A percentile compares a stretch with the other conserved stretches of the same genome.
phyloP scores from a whole-genome alignment of 164 flowering plant genomes.

The Stephania yunnanensis region DNA sequence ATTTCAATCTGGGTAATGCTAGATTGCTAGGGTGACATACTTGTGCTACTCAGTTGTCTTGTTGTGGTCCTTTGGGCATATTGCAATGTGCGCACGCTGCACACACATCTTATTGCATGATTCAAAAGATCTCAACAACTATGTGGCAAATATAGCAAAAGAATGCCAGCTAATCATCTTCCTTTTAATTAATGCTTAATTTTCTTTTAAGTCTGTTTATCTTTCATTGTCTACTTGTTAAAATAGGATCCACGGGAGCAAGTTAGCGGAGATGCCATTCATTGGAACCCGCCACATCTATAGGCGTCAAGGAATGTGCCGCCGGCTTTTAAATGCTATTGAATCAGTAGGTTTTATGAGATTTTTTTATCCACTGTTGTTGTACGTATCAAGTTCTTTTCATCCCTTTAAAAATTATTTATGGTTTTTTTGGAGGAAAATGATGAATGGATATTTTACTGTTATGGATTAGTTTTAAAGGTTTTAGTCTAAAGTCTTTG shows the following conservation, averaged over 20 bases:
- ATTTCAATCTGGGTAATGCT: too few species aligned
- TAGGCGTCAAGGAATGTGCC: conserved; percentile 98
- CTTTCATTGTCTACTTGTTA: conserved; percentile 3
- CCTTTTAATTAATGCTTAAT: too few species aligned
- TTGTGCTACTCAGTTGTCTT: too few species aligned
- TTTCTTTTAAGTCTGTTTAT: not conserved
- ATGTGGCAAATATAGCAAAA: too few species aligned
- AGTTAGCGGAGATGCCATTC: conserved; percentile 96
- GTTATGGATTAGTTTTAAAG: not conserved
- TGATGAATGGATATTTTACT: not conserved
- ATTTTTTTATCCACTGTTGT: not conserved
- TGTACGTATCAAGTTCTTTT: not conserved
- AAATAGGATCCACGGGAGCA: conserved; percentile 78
- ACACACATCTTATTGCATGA: not conserved
- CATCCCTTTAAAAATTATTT: too few species aligned
- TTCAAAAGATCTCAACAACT: not conserved
- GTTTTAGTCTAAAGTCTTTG: not conserved
- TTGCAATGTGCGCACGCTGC: too few species aligned
- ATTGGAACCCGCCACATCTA: conserved; percentile 92
- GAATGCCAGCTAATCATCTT: too few species aligned
- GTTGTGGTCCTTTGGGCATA: too few species aligned
- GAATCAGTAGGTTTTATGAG: conserved; percentile 46
- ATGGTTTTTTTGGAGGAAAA: too few species aligned
- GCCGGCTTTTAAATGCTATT: conserved; percentile 72
- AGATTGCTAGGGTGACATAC: too few species aligned